Base-by-base conservation (phyloP, 345 rosid genomes). In the Leavenworthia alabamica region DNA sequence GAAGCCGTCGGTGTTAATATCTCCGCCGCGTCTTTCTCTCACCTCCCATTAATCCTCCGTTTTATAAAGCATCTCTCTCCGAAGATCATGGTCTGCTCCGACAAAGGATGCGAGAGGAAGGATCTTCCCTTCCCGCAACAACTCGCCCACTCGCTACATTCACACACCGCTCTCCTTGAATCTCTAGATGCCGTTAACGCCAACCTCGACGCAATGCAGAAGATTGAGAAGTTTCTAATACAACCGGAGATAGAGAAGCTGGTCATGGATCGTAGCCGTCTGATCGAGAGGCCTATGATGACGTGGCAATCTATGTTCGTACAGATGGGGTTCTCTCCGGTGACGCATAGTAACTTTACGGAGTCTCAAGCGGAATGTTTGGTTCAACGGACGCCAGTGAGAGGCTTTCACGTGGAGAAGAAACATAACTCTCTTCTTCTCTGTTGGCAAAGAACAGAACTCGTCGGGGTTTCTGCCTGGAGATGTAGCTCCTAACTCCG, bases 381-480 rank as follows among this genome's bases (percentile, higher is more conserved):
- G 70, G 77, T 91, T 41, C 86, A 88, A 67, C 71, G 97, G 66
- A 83, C 83, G 47, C 88, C 77, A 14, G 86, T 73, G 17, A 75
- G 81, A 75, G 97, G 97, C 10, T 91, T 91, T 70, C 91, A 83
- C 55, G 85, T 88, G 14, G 97, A 88, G 81, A 91, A 88, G 86
- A 80, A 77, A 42, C 95, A 88, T 60, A 75, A 83, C 61, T 78
- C 81, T 15, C 96, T 91, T 12, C 79, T 81, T 66, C 88, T 91
- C 8, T 88, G 81, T 68, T 91, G 97, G 97, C 94, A 84, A 74
- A 79, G 84, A 46, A 73, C 79, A 62, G 95, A 91, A 67, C 88
- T 91, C 63, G 77, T 88, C 20, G 81, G 85, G 7, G 95, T 80
- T 70, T 86, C 94, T 6, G 95, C 96, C 33, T 91, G 97, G 97